Evolutionary conservation across 345 rosid genomes (phyloP).

Genomic region (Nasturtium officinale): DNA sequence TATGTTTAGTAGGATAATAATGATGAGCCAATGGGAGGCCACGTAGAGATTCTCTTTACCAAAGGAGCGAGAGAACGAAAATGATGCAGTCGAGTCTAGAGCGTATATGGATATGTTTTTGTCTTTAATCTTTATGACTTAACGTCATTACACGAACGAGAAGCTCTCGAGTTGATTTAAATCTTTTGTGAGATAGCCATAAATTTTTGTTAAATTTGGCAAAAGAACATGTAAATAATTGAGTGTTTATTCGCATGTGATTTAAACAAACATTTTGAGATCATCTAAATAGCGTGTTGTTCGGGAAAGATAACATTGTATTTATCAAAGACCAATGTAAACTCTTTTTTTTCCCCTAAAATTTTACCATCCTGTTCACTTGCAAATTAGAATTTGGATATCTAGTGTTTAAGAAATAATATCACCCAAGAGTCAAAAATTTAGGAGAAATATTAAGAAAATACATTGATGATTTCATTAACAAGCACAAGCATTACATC

Average conservation of each 20-base stretch:
- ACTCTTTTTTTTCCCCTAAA: neutral
- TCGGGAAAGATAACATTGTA: no score
- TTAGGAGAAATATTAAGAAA: neutral
- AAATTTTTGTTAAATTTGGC: no score
- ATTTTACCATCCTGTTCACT: no score
- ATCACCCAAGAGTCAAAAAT: neutral
- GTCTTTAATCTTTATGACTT: neutral
- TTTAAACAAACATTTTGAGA: no score
- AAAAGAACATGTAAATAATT: neutral
- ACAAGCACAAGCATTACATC: constrained; percentile 13
- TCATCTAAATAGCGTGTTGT: no score
- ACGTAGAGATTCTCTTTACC: neutral
- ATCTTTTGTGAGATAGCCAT: no score
- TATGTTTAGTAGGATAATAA: neutral
- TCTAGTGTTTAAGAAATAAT: no score
- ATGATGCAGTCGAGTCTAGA: neutral
- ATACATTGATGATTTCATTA: constrained; percentile 1
- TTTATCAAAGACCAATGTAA: neutral
- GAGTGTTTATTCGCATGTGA: neutral
- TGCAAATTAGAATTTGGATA: no score
- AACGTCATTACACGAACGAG: neutral
- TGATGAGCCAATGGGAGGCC: neutral
- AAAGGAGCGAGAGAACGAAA: neutral
- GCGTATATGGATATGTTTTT: neutral
- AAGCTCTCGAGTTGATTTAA: neutral